These are phyloP conservation scores for Phytophthora ramorum DNA, from an alignment of 352 stramenopile species.

Conservation along the genomic window DNA sequence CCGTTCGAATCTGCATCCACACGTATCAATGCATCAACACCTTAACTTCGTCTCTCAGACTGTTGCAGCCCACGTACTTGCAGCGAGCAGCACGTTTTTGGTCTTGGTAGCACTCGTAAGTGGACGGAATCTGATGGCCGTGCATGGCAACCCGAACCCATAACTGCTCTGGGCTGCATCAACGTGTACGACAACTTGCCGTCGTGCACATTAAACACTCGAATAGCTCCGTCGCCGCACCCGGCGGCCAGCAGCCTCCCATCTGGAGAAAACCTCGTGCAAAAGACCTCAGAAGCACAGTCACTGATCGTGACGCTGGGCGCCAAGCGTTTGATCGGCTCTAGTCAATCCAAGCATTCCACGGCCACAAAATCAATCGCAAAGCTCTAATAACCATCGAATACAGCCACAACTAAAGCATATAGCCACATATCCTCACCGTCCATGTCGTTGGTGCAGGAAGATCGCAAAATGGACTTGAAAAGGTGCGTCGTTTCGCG, in stretches of 20 bases:
- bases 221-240: constrained; percentile 87
- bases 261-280: constrained; percentile 86
- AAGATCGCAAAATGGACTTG: constrained; percentile 41
- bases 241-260: constrained; percentile 84
- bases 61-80: constrained; percentile 58
- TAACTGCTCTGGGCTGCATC: constrained; percentile 67
- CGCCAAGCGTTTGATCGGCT: constrained; percentile 69
- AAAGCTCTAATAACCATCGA: neutral
- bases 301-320: constrained; percentile 89
- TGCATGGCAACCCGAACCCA: constrained; percentile 85
- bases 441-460: constrained; percentile 35
- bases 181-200: constrained; percentile 85
- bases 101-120: constrained; percentile 85
- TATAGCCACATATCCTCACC: constrained; percentile 23
- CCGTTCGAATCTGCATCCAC: constrained; percentile 81
- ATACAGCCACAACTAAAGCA: neutral
- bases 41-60: neutral
- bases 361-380: neutral
- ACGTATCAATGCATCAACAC: neutral
- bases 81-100: constrained; percentile 89
- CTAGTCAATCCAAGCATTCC: constrained; percentile 12
- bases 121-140: constrained; percentile 85
- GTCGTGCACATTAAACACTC: constrained; percentile 84
- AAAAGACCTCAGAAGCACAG: constrained; percentile 90
- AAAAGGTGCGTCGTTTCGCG: constrained; percentile 28